These are phyloP conservation scores for Suhomyces canberraensis DNA, from an alignment of 805 yeast genomes.

Conservation along the genomic window DNA sequence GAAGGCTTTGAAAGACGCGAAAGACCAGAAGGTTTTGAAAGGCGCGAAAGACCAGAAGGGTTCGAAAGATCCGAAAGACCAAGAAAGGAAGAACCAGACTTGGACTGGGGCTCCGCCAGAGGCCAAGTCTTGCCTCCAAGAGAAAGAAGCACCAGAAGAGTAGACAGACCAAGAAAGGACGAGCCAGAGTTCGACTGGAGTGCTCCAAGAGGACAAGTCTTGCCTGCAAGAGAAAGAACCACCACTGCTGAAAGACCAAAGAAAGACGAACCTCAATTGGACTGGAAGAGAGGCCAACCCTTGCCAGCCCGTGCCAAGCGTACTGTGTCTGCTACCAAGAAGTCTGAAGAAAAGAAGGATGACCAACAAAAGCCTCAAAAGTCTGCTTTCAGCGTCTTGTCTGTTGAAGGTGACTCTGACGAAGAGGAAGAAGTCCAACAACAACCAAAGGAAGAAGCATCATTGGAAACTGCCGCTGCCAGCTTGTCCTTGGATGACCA, in stretches of 20 bases:
- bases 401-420: conserved; percentile 49
- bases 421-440: conserved; percentile 34
- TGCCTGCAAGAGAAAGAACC: conserved; percentile 28
- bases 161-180: conserved; percentile 20
- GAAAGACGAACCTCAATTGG: conserved; percentile 29
- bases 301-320: conserved; percentile 16
- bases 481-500: conserved; percentile 29
- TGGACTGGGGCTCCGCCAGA: conserved; percentile 60
- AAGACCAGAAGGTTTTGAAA: conserved; percentile 19
- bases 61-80: conserved; percentile 21
- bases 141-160: conserved; percentile 34
- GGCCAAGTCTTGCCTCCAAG: conserved; percentile 30
- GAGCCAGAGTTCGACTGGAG: conserved; percentile 45
- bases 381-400: conserved; percentile 47
- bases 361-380: conserved; percentile 38
- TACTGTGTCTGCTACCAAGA: conserved; percentile 4
- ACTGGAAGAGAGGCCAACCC: conserved; percentile 39
- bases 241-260: conserved; percentile 19
- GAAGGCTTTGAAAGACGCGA: conserved; percentile 15
- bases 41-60: conserved; percentile 15
- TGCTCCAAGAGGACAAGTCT: conserved; percentile 30
- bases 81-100: conserved; percentile 51
- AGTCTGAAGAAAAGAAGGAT: conserved; percentile 18
- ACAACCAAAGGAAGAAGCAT: conserved; percentile 16
- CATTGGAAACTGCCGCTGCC: conserved; percentile 37